These are phyloP conservation scores for Venturia effusa DNA, from an alignment of 2,329 filamentous ascomycete genomes.

Conservation along the genomic window DNA sequence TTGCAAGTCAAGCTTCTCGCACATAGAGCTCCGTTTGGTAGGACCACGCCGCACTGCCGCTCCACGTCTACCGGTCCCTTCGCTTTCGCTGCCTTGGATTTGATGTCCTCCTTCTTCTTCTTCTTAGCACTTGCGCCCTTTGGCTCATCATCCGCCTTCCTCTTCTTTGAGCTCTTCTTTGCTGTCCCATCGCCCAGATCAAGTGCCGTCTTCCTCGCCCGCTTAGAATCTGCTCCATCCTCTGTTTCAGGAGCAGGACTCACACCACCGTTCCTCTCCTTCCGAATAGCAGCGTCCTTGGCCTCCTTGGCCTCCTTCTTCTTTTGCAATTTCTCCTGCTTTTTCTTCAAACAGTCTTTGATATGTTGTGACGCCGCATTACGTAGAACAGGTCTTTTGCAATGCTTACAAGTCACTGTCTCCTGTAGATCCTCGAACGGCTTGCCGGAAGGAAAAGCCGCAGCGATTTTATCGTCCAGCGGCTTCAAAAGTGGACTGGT, in stretches of 20 bases:
- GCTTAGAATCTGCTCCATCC: conserved; percentile 18
- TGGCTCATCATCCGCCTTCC: conserved; percentile 47
- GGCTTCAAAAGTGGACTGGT: conserved; percentile 37
- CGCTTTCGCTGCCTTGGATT: conserved; percentile 70
- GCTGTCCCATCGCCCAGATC: conserved; percentile 24
- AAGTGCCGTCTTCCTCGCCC: conserved; percentile 29
- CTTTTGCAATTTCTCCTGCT: conserved; percentile 54
- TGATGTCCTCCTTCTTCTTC: conserved; percentile 91
- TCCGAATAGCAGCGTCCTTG: conserved; percentile 37
- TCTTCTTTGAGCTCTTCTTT: conserved; percentile 34
- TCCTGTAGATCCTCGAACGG: conserved; percentile 73
- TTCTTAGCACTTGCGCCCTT: conserved; percentile 71
- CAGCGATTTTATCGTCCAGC: conserved; percentile 64
- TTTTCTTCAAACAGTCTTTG: conserved; percentile 70
- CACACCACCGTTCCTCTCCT: conserved; percentile 33
- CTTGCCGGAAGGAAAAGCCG: conserved; percentile 71
- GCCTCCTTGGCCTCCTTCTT: conserved; percentile 53
- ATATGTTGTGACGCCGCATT: conserved; percentile 70
- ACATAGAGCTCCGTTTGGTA: conserved; percentile 78
- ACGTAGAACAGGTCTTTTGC: conserved; percentile 77
- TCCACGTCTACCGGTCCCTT: conserved; percentile 93
- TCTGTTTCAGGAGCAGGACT: conserved; percentile 20
- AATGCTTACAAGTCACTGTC: conserved; percentile 78
- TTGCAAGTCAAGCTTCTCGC: conserved; percentile 87
- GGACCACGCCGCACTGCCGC: conserved; percentile 78